Evolutionary conservation across 441 rosid species (phyloP), one percentile per base, ranked within the genome.

Genomic region (Gossypium trilobum): DNA sequence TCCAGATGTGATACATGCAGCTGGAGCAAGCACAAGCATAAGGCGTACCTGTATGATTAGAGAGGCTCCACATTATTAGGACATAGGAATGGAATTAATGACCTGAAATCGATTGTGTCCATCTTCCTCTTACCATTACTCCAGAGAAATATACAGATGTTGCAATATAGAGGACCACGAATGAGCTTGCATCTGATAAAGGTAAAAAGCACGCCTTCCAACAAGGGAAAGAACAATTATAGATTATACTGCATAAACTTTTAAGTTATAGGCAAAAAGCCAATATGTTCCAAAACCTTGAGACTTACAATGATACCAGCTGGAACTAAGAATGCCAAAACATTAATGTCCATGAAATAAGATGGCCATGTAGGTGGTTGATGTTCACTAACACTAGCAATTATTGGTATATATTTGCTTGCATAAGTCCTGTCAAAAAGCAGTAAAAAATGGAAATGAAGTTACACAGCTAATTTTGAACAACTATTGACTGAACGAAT

Each of bases 321-420:
- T 29, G 99, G 99, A 81, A 95, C 98, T 87, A 95, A 84, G 91
- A 95, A 95, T 71, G 99, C 99, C 87, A 95, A 80, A 76, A 93
- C 97, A 85, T 95, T 95, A 77, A 95, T 95, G 80, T 95, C 99
- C 99, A 95, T 95, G 82, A 95, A 95, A 83, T 95, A 95, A 27
- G 99, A 95, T 6, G 99, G 99, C 99, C 99, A 95, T 52, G 99
- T 95, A 59, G 99, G 99, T 48, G 99, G 98, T 72, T 95, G 99
- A 90, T 95, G 99, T 78, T 95, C 99, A 64, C 99, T 95, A 78
- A 95, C 99, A 86, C 99, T 95, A 72, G 99, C 99, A 77, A 95
- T 95, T 70, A 95, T 95, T 69, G 99, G 98, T 71, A 95, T 95
- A 66, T 95, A 95, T 83, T 92, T 95, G 99, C 99, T 95, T 51